These are phyloP conservation scores for Penicillium aurantiogriseum DNA, from an alignment of 2,329 filamentous ascomycete species.

Conservation along the genomic window DNA sequence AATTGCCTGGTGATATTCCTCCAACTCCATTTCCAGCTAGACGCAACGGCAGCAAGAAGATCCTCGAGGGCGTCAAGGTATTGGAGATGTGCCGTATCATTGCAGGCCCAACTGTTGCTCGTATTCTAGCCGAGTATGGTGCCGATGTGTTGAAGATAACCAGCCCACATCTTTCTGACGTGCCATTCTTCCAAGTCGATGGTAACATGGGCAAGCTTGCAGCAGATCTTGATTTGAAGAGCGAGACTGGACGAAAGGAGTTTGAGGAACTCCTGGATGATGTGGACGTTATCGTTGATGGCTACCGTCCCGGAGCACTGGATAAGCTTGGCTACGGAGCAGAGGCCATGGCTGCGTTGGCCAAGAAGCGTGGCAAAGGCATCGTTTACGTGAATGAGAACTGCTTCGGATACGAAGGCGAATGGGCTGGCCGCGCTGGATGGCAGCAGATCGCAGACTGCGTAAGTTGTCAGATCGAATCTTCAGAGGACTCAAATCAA, in stretches of 20 bases:
- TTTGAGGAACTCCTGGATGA: conserved; percentile 63
- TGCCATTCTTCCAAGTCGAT: conserved; percentile 72
- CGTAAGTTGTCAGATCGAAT: conserved; percentile 41
- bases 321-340: conserved; percentile 64
- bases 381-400: conserved; percentile 72
- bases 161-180: conserved; percentile 64
- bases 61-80: conserved; percentile 64
- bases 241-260: conserved; percentile 49
- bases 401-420: conserved; percentile 65
- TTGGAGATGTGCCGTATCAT: conserved; percentile 74
- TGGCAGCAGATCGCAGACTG: conserved; percentile 74
- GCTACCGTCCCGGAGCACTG: conserved; percentile 67
- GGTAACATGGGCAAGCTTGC: conserved; percentile 71
- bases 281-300: conserved; percentile 67
- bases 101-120: conserved; percentile 69
- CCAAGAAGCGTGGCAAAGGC: conserved; percentile 58
- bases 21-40: conserved; percentile 31
- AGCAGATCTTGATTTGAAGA: conserved; percentile 63
- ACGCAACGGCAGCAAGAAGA: conserved; percentile 33
- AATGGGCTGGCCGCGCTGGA: conserved; percentile 63
- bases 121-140: conserved; percentile 71
- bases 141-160: conserved; percentile 73
- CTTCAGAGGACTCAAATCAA: not conserved
- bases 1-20: conserved; percentile 28
- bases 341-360: conserved; percentile 53